Evolutionary conservation across 2,329 filamentous ascomycete species (phyloP), one percentile per base, ranked within the genome.

Genomic region (Fonsecaea erecta): DNA sequence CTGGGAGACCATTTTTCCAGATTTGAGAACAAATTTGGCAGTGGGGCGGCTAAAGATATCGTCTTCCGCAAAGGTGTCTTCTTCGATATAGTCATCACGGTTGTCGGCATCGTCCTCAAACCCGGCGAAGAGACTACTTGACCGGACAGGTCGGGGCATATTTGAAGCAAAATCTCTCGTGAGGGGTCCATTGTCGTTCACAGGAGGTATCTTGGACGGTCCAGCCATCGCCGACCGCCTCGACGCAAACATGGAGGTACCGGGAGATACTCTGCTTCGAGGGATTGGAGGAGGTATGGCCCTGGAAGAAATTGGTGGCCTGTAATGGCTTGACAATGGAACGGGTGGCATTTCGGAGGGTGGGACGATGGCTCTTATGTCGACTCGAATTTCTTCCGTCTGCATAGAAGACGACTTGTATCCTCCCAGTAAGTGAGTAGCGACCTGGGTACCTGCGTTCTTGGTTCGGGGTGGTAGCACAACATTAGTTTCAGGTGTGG

Each of bases 331-430:
- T n/a, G 80, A 80, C 66, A 96, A 90, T 18, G 88, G 83, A 0
- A 91, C 94, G 0, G 93, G 92, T 62, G 93, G 87, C 35, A 97
- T 83, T 74, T 95, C 90, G 1, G 87, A 81, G 14, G 92, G 92
- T 28, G 97, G 82, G 70, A 88, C 88, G 66, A 90, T 86, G 52
- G 92, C 80, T 66, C 93, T 86, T 78, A 87, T 86, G 74, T 96
- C 93, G 5, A 96, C 86, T 62, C 91, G 86, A 64, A 98, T 97
- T 65, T 92, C 91, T 71, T 98, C 93, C 0, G 95, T 99, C 80
- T 99, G 95, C 64, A 93, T 84, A 1, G 85, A 87, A 52, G 78
- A 82, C 62, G 84, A 88, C 46, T 79, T 80, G 70, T 82, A 81
- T 18, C 80, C 76, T 28, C 77, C 75, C 9, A 81, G 72, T 37